Base-by-base conservation (phyloP, 345 rosid species). In the Abelmoschus esculentus region DNA sequence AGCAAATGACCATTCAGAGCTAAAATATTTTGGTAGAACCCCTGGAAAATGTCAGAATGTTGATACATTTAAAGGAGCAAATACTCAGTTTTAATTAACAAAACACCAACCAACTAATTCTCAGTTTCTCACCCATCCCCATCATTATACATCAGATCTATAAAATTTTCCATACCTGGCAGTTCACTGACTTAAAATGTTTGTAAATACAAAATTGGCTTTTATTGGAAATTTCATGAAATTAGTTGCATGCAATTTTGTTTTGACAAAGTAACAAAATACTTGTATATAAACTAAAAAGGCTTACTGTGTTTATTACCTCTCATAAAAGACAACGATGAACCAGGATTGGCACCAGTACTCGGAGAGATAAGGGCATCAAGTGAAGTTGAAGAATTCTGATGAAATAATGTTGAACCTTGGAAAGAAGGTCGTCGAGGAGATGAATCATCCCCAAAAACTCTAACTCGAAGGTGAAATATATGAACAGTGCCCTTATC, bases 1-100 rank as follows among this genome's bases (percentile, higher is more conserved):
- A 57, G 98, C 96, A 75, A 90, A 89, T 58, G 97, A 93, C 97
- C 98, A 89, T 62, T 93, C 98, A 18, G 98, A 93, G 84, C 98
- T 93, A 79, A 93, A 93, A 78, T 93, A 93, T 74, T 81, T 90
- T 14, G 98, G 98, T 63, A 93, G 75, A 65, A 93, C 84, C 74
- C 93, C 97, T 93, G 92, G 31, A 78, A 46, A 47, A 49, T 40
- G 57, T 44, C 57, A 62, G 47, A 59, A 59, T 55, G 7, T 32
- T 34, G 15, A 54, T 64, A 71, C 19, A 15, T 52, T 28, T 59
- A 7, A 28, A 52, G 22, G 70, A 46, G 50, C 34, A 49, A 69
- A 58, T 54, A 53, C n/a, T 0, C 32, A 26, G 2, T 8, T 55
- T 57, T 72, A 31, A 61, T 18, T 17, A 32, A 32, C 10, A 31